These are phyloP conservation scores for Scortechinia acanthostroma DNA, from an alignment of 2,329 filamentous ascomycete genomes.

Conservation along the genomic window DNA sequence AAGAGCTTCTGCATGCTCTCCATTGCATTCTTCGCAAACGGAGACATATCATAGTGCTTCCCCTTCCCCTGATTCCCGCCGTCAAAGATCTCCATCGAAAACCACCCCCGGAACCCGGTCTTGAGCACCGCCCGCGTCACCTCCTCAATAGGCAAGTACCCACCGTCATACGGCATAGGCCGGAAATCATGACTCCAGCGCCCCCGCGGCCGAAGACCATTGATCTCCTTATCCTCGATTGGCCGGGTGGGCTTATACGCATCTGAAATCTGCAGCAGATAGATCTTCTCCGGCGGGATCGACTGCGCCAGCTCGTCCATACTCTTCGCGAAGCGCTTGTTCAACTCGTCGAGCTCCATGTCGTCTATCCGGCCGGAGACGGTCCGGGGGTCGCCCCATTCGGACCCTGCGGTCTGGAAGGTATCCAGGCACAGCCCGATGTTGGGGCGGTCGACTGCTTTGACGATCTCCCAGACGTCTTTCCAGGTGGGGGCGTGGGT, in stretches of 20 bases:
- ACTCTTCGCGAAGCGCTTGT: constrained; percentile 40
- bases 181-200: constrained; percentile 68
- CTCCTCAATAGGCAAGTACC: constrained; percentile 62
- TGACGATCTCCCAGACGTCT: constrained; percentile 63
- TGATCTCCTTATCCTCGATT: constrained; percentile 37
- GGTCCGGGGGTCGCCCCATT: constrained; percentile 68
- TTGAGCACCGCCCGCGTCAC: constrained; percentile 58
- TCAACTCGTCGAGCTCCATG: constrained; percentile 29
- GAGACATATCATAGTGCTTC: constrained; percentile 30
- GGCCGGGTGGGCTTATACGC: constrained; percentile 58
- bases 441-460: constrained; percentile 53
- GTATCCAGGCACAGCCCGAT: constrained; percentile 72
- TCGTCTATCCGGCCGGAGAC: constrained; percentile 46
- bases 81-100: constrained; percentile 68
- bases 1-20: constrained; percentile 6
- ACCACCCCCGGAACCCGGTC: constrained; percentile 62
- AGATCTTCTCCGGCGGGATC: constrained; percentile 66
- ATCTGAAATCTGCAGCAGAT: constrained; percentile 68
- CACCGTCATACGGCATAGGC: constrained; percentile 63
- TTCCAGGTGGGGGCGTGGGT: constrained; percentile 64
- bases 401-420: constrained; percentile 67
- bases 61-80: constrained; percentile 41
- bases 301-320: constrained; percentile 44
- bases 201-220: constrained; percentile 49
- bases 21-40: constrained; percentile 42